Percentiles rank a stretch among this genome's conserved stretches.
phyloP scores from a whole-genome alignment of 2,329 filamentous ascomycete genomes.

The Teratosphaeria nubilosa region DNA sequence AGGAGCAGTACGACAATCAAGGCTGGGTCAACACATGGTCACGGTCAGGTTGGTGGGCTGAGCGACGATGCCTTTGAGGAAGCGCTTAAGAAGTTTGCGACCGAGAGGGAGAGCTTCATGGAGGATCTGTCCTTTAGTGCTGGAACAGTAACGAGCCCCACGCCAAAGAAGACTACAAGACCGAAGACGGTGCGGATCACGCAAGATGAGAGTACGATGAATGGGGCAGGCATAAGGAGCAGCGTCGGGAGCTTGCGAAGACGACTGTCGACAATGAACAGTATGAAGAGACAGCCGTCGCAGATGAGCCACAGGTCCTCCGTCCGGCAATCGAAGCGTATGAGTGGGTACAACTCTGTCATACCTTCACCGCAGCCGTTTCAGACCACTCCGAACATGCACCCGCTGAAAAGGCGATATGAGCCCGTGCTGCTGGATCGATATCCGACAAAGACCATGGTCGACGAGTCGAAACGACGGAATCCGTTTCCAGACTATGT shows the following conservation, averaged over 20 bases:
- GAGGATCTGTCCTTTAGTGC: conserved; percentile 85
- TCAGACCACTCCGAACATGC: conserved; percentile 83
- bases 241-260: conserved; percentile 79
- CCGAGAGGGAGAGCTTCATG: conserved; percentile 86
- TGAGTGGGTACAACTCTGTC: conserved; percentile 97
- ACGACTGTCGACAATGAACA: conserved; percentile 95
- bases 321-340: conserved; percentile 69
- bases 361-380: conserved; percentile 89
- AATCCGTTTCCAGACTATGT: conserved; percentile 93
- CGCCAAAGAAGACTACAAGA: conserved; percentile 47
- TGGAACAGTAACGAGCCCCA: conserved; percentile 51
- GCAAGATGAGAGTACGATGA: conserved; percentile 48
- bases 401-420: conserved; percentile 85
- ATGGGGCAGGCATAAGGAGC: conserved; percentile 39
- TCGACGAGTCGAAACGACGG: conserved; percentile 68
- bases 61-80: conserved; percentile 87
- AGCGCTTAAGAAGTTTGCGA: conserved; percentile 85
- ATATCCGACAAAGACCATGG: conserved; percentile 75
- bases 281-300: conserved; percentile 75
- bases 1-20: conserved; percentile 56
- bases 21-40: conserved; percentile 14
- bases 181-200: conserved; percentile 74
- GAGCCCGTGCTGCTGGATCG: conserved; percentile 93
- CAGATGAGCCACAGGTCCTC: conserved; percentile 59
- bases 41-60: conserved; percentile 31